These are phyloP conservation scores for Isatis lusitanica DNA, from an alignment of 441 rosid species.

Conservation along the genomic window DNA sequence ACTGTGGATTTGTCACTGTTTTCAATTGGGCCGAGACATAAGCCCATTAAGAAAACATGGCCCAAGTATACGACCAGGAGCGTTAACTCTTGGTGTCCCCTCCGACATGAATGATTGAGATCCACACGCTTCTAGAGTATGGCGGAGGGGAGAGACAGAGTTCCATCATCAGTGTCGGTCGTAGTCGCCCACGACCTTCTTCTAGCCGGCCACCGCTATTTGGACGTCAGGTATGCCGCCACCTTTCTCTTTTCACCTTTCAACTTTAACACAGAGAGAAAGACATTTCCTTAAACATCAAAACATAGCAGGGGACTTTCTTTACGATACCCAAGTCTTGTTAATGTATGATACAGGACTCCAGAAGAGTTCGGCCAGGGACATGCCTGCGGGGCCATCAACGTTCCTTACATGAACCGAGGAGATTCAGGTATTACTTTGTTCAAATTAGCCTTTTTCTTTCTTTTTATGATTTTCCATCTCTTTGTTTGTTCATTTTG, in stretches of 20 bases:
- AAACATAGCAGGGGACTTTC: background rate
- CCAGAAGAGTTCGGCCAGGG: conserved; percentile 80
- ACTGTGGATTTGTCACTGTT: no score
- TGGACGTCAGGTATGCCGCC: conserved; percentile 75
- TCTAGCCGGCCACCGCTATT: conserved; percentile 74
- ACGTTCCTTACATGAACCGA: conserved; percentile 76
- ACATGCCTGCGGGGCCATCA: conserved; percentile 74
- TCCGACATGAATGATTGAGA: background rate
- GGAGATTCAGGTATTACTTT: conserved; percentile 57
- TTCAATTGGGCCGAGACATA: background rate
- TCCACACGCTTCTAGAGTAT: background rate
- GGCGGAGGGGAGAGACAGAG: conserved; percentile 42
- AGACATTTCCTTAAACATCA: background rate
- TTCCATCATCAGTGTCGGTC: conserved; percentile 79
- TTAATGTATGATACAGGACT: conserved; percentile 39
- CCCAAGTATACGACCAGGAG: background rate
- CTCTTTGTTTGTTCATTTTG: background rate
- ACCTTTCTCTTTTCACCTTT: background rate
- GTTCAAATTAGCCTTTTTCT: background rate
- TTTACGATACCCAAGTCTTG: background rate
- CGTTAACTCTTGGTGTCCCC: background rate
- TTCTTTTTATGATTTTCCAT: background rate
- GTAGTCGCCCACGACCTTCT: conserved; percentile 78
- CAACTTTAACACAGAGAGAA: background rate
- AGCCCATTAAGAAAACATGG: background rate